Percentiles rank a stretch among this genome's conserved stretches.
These are phyloP conservation scores for Podaxis sp. DNA, from an alignment of 768 basidiomycete species.

Conservation along the genomic window DNA sequence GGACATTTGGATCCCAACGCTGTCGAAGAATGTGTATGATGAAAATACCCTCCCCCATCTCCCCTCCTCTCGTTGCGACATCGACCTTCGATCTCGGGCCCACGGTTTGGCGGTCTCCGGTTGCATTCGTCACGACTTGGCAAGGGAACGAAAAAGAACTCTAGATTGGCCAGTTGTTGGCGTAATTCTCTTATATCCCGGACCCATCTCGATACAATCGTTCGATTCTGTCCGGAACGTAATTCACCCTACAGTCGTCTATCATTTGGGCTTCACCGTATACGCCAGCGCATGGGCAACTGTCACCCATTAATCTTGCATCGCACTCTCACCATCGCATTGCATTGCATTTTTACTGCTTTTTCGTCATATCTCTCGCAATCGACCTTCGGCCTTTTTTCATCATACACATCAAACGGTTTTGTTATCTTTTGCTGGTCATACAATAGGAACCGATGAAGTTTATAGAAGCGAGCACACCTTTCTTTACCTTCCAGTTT, in stretches of 20 bases:
- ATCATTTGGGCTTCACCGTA: not conserved
- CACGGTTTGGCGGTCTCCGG: not conserved
- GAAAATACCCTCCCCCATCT: constrained; percentile 13
- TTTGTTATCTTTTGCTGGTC: constrained; percentile 14
- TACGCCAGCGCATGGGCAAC: constrained; percentile 13
- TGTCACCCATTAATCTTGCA: constrained; percentile 15
- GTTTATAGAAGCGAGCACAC: constrained; percentile 16
- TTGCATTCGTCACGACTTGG: not conserved
- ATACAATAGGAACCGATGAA: constrained; percentile 17
- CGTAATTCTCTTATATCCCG: constrained; percentile 16
- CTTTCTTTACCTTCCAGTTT: not conserved
- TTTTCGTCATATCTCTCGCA: constrained; percentile 8
- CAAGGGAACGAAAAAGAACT: constrained; percentile 11
- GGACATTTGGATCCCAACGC: constrained; percentile 12
- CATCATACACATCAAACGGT: constrained; percentile 16
- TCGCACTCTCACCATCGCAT: constrained; percentile 2
- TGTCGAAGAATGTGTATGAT: constrained; percentile 15
- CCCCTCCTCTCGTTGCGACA: not conserved
- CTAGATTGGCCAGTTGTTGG: constrained; percentile 14
- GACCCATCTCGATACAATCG: not conserved
- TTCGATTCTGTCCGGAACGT: constrained; percentile 7
- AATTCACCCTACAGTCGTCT: constrained; percentile 7
- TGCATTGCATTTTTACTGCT: constrained; percentile 16
- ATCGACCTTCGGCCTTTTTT: constrained; percentile 8
- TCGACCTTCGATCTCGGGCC: not conserved